A percentile compares a stretch with the other conserved stretches of the same genome.
These are phyloP conservation scores for Xerocomellus chrysenteron DNA, from an alignment of 768 basidiomycete genomes.

Conservation along the genomic window DNA sequence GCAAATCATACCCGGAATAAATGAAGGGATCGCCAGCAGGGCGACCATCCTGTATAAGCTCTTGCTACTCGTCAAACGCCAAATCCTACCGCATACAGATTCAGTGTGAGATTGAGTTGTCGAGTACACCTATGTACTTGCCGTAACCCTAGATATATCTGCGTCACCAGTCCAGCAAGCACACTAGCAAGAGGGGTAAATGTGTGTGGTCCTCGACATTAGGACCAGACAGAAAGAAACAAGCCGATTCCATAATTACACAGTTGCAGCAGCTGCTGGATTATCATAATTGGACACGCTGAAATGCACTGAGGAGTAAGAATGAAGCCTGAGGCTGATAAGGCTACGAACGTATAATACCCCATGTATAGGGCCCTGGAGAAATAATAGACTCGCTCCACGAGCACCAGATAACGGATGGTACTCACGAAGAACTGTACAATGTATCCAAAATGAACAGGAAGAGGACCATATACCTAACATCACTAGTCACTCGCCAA, in stretches of 20 bases:
- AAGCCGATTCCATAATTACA: background rate
- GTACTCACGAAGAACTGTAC: slow-evolving; percentile 17
- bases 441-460: slow-evolving; percentile 21
- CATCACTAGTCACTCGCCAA: background rate
- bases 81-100: background rate
- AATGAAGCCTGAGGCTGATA: too few relatives aligned
- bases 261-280: slow-evolving; percentile 12
- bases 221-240: background rate
- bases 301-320: background rate
- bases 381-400: background rate
- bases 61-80: slow-evolving; percentile 6
- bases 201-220: slow-evolving; percentile 42
- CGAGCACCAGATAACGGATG: background rate
- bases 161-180: slow-evolving; percentile 49
- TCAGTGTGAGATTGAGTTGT: background rate
- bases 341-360: slow-evolving; percentile 13
- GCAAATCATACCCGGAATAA: slow-evolving; percentile 43
- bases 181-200: slow-evolving; percentile 49
- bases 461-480: slow-evolving; percentile 19
- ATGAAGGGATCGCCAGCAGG: slow-evolving; percentile 37
- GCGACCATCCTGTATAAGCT: slow-evolving; percentile 36
- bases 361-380: slow-evolving; percentile 18
- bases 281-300: slow-evolving; percentile 16
- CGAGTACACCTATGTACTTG: slow-evolving; percentile 16
- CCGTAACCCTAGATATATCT: slow-evolving; percentile 48